Evolutionary conservation across 1,139 yeast genomes (phyloP).

Genomic region (Diutina pseudorugosa): DNA sequence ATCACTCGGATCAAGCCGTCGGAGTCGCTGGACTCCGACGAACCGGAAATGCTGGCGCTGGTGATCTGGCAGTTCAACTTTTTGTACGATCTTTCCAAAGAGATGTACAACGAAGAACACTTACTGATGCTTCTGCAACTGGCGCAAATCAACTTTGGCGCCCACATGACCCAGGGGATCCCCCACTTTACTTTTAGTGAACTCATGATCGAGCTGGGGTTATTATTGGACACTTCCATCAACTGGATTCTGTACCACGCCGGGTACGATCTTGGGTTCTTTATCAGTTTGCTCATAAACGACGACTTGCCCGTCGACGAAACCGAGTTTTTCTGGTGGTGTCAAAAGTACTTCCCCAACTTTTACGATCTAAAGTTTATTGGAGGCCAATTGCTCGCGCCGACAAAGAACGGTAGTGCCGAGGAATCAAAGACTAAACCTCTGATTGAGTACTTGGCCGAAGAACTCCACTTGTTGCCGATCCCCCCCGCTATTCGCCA

Average conservation of each 20-base stretch:
- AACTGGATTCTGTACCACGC: conserved; percentile 91
- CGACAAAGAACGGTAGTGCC: conserved; percentile 3
- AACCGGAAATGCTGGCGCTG: conserved; percentile 56
- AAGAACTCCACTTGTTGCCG: conserved; percentile 43
- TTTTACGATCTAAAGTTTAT: conserved; percentile 77
- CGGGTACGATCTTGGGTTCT: conserved; percentile 90
- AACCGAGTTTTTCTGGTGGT: conserved; percentile 65
- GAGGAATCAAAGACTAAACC: conserved; percentile 21
- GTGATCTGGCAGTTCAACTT: conserved; percentile 93
- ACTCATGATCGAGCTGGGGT: conserved; percentile 73
- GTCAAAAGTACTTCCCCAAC: conserved; percentile 65
- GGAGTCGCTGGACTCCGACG: conserved; percentile 12
- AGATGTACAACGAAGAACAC: conserved; percentile 79
- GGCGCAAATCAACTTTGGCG: conserved; percentile 72
- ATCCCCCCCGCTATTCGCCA: conserved; percentile 37
- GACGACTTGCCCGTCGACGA: conserved; percentile 72
- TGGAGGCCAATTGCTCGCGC: conserved; percentile 39
- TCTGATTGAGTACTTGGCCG: conserved; percentile 40
- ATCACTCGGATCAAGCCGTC: conserved; percentile 51
- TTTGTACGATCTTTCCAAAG: conserved; percentile 58
- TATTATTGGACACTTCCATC: conserved; percentile 58
- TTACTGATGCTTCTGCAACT: conserved; percentile 56
- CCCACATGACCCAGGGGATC: conserved; percentile 70
- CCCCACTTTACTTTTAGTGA: conserved; percentile 76
- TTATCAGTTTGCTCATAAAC: conserved; percentile 67